Percentiles rank a stretch among this genome's conserved stretches.
Conservation (phyloP, 257 asterid genomes). For the Lycium barbarum region DNA sequence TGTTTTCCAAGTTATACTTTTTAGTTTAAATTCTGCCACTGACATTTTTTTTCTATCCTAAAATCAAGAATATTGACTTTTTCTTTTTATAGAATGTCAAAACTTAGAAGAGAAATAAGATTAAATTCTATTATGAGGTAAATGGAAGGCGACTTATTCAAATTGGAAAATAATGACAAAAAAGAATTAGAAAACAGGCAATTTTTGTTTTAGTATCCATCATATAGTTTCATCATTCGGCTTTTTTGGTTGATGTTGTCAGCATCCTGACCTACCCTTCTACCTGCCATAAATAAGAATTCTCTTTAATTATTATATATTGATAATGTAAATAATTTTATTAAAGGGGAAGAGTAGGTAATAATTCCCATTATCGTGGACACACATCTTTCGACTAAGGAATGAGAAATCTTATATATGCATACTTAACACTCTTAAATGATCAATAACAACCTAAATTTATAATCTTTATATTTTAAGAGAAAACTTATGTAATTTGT, state of each 20-base stretch:
- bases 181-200: background rate
- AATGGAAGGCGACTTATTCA: background rate
- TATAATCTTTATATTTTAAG: too few relatives aligned
- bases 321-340: background rate
- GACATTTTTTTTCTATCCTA: background rate
- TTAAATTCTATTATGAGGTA: background rate
- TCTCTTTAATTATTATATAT: background rate
- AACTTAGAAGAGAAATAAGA: background rate
- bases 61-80: background rate
- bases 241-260: background rate
- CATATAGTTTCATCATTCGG: background rate
- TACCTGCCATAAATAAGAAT: background rate
- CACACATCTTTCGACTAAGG: too few relatives aligned
- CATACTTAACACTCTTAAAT: too few relatives aligned
- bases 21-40: background rate
- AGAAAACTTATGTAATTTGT: background rate
- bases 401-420: too few relatives aligned
- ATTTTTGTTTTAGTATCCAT: background rate
- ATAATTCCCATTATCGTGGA: too few relatives aligned
- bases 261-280: background rate
- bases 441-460: too few relatives aligned
- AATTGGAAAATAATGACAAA: constrained; percentile 11
- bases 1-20: background rate
- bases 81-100: background rate
- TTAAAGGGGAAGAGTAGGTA: background rate